Percentiles rank a stretch among this genome's conserved stretches.
Conservation (phyloP, 495 filamentous ascomycete genomes). For the Aspergillus sclerotiicarbonarius region DNA sequence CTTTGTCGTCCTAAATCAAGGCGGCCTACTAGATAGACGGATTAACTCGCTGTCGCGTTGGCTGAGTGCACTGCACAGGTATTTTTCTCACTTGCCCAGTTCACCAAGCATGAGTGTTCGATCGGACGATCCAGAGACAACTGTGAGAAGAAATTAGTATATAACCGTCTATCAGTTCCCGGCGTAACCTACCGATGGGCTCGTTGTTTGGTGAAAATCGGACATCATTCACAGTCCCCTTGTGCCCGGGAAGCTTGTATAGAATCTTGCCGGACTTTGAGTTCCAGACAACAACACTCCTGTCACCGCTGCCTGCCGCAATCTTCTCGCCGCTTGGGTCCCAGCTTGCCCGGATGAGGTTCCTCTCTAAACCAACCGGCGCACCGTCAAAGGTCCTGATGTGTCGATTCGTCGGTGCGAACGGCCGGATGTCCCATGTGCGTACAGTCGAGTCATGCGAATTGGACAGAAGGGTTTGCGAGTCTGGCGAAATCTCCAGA, state of each 20-base stretch:
- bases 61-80: neutral
- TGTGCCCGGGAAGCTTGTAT: slow-evolving; percentile 94
- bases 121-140: slow-evolving; percentile 84
- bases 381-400: slow-evolving; percentile 87
- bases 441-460: slow-evolving; percentile 90
- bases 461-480: slow-evolving; percentile 85
- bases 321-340: slow-evolving; percentile 82
- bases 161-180: neutral
- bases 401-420: slow-evolving; percentile 82
- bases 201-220: slow-evolving; percentile 81
- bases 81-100: slow-evolving; percentile 53
- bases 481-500: slow-evolving; percentile 84
- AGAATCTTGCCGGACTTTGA: slow-evolving; percentile 75
- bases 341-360: slow-evolving; percentile 90
- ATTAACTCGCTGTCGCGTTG: neutral
- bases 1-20: neutral
- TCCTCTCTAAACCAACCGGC: slow-evolving; percentile 83
- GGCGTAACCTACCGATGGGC: slow-evolving; percentile 76
- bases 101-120: slow-evolving; percentile 76
- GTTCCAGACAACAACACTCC: slow-evolving; percentile 89
- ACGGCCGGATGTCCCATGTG: slow-evolving; percentile 96
- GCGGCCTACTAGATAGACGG: neutral
- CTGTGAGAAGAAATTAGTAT: slow-evolving; percentile 40
- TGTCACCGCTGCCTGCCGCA: slow-evolving; percentile 85
- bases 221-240: slow-evolving; percentile 93